Conservation (phyloP, 345 rosid genomes). For the Lepidium africanum region DNA sequence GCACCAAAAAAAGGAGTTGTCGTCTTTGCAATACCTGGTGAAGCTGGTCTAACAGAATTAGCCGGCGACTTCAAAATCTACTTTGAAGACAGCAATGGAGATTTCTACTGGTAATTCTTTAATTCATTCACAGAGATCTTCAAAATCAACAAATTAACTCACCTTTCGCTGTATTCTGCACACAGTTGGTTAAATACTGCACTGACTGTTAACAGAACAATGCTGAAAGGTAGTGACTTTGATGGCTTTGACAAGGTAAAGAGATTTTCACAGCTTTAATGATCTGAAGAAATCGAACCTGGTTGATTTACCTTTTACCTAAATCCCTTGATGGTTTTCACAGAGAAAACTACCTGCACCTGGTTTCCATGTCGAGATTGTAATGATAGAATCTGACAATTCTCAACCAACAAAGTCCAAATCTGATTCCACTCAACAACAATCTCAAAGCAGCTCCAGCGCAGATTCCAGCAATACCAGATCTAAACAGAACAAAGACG, state of each 20-base stretch:
- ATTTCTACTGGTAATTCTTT: slow-evolving; percentile 69
- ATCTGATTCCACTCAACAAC: slow-evolving; percentile 23
- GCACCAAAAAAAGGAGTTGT: slow-evolving; percentile 84
- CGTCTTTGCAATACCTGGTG: slow-evolving; percentile 91
- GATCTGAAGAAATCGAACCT: background rate
- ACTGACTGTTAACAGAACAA: slow-evolving; percentile 71
- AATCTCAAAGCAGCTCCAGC: slow-evolving; percentile 18
- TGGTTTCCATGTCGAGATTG: slow-evolving; percentile 82
- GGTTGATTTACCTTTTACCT: background rate
- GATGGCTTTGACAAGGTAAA: slow-evolving; percentile 93
- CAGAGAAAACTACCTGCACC: slow-evolving; percentile 91
- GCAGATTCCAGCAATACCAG: slow-evolving; percentile 18
- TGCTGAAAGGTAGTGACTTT: slow-evolving; percentile 54
- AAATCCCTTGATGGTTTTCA: background rate
- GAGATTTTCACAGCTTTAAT: background rate
- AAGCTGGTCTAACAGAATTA: slow-evolving; percentile 83
- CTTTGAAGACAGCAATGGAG: slow-evolving; percentile 88
- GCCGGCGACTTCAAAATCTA: slow-evolving; percentile 83
- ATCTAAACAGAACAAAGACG: slow-evolving; percentile 37
- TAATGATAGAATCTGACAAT: slow-evolving; percentile 46
- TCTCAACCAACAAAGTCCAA: slow-evolving; percentile 25
- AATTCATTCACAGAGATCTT: background rate
- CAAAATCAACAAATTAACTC: background rate
- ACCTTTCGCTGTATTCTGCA: background rate
- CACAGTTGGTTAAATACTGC: slow-evolving; percentile 88